Percentiles rank a stretch among this genome's conserved stretches.
Conservation (phyloP, 768 basidiomycete species). For the Myochromella boudieri region DNA sequence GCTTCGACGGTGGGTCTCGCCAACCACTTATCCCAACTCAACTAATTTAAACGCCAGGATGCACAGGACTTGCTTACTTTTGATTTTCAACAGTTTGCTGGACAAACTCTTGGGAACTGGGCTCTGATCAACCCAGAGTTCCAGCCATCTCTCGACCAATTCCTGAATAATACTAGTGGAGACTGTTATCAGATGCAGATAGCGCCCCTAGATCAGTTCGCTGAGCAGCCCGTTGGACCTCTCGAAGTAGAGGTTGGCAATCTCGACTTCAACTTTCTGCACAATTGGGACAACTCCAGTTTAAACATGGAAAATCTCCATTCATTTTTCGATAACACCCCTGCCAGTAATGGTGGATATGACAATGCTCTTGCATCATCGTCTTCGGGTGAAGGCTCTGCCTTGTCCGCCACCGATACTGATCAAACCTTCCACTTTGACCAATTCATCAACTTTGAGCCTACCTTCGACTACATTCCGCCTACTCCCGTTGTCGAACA, state of each 20-base stretch:
- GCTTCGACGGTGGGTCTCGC: conserved; percentile 1
- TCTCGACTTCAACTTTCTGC: conserved; percentile 9
- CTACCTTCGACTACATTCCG: conserved; percentile 11
- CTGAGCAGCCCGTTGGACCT: conserved; percentile 12
- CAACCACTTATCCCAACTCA: not conserved
- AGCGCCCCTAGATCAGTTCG: conserved; percentile 4
- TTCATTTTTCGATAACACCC: conserved; percentile 2
- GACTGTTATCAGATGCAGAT: conserved; percentile 17
- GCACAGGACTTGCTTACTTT: conserved; percentile 12
- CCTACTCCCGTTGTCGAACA: conserved; percentile 14
- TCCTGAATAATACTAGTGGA: conserved; percentile 10
- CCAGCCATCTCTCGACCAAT: conserved; percentile 11
- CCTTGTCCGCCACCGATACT: not conserved
- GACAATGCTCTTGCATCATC: conserved; percentile 12
- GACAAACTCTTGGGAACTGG: conserved; percentile 9
- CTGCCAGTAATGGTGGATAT: conserved; percentile 2
- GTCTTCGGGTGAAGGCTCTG: conserved; percentile 4
- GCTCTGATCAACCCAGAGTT: conserved; percentile 11
- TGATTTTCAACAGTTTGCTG: conserved; percentile 12
- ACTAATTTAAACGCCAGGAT: not conserved
- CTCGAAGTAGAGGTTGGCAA: conserved; percentile 14
- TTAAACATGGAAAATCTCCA: conserved; percentile 4
- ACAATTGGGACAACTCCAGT: conserved; percentile 2
- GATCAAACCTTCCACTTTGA: conserved; percentile 20
- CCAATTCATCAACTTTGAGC: conserved; percentile 34